phyloP scores from a whole-genome alignment of 768 basidiomycete genomes.

The Hygrophoropsis aurantiaca region DNA sequence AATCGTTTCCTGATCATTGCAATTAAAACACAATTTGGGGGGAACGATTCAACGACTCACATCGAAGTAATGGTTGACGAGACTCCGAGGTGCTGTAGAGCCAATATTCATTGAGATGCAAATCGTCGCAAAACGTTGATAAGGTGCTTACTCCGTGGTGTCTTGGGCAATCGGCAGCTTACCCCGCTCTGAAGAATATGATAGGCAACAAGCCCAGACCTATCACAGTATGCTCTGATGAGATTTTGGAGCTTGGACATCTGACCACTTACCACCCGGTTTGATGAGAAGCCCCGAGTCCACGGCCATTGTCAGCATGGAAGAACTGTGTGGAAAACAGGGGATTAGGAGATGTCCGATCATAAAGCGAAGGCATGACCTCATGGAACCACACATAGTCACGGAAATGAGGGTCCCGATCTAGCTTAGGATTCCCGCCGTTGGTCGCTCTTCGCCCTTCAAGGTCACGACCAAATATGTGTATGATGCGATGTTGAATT shows the following conservation, averaged over 20 bases:
- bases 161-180: slow-evolving; percentile 87
- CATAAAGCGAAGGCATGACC: slow-evolving; percentile 38
- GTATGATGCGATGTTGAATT: slow-evolving; percentile 98
- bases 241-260: not conserved
- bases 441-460: slow-evolving; percentile 89
- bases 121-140: not conserved
- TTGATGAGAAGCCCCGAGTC: slow-evolving; percentile 96
- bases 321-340: slow-evolving; percentile 65
- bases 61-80: slow-evolving; percentile 93
- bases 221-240: slow-evolving; percentile 21
- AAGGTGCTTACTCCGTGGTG: slow-evolving; percentile 77
- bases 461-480: slow-evolving; percentile 93
- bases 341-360: not conserved
- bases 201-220: slow-evolving; percentile 88
- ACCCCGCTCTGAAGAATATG: slow-evolving; percentile 90
- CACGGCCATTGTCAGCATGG: slow-evolving; percentile 90
- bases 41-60: slow-evolving; percentile 43
- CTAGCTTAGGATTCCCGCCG: slow-evolving; percentile 83
- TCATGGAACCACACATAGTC: slow-evolving; percentile 98
- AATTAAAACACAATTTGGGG: slow-evolving; percentile 1
- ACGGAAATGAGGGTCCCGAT: slow-evolving; percentile 92
- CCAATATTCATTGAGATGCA: slow-evolving; percentile 3
- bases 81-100: slow-evolving; percentile 73
- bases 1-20: slow-evolving; percentile 60
- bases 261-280: slow-evolving; percentile 80